phyloP scores from a whole-genome alignment of 345 rosid species.

The Camelina laxa region DNA sequence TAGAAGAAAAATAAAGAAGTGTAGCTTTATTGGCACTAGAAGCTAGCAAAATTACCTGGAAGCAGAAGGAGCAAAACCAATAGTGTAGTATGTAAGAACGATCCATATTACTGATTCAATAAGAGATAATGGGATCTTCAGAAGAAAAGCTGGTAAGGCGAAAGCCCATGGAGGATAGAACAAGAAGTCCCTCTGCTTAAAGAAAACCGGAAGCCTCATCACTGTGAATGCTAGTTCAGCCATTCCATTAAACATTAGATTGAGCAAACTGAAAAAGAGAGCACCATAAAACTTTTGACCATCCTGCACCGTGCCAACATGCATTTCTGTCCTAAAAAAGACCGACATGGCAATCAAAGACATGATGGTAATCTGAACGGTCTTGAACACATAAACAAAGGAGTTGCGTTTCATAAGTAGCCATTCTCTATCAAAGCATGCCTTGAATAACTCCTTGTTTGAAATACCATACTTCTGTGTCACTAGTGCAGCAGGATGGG shows the following conservation, averaged over 20 bases:
- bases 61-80: slow-evolving; percentile 72
- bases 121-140: slow-evolving; percentile 66
- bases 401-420: slow-evolving; percentile 68
- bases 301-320: slow-evolving; percentile 47
- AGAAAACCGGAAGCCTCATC: slow-evolving; percentile 69
- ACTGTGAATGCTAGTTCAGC: slow-evolving; percentile 66
- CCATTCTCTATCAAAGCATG: slow-evolving; percentile 78
- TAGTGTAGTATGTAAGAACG: slow-evolving; percentile 62
- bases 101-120: slow-evolving; percentile 70
- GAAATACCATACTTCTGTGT: slow-evolving; percentile 70
- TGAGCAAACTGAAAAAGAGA: slow-evolving; percentile 57
- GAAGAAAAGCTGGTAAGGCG: slow-evolving; percentile 62
- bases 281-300: slow-evolving; percentile 65
- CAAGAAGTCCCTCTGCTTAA: slow-evolving; percentile 68
- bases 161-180: slow-evolving; percentile 80
- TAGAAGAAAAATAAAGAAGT: neutral
- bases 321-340: slow-evolving; percentile 65
- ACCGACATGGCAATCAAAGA: slow-evolving; percentile 57
- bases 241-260: slow-evolving; percentile 74
- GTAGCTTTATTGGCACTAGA: slow-evolving; percentile 1
- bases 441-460: slow-evolving; percentile 66
- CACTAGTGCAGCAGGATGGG: slow-evolving; percentile 71
- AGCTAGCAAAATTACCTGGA: slow-evolving; percentile 47
- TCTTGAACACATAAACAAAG: slow-evolving; percentile 64
- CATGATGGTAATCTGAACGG: slow-evolving; percentile 58